These are phyloP conservation scores for Pythium oligandrum DNA, from an alignment of 352 stramenopile genomes.

Conservation along the genomic window DNA sequence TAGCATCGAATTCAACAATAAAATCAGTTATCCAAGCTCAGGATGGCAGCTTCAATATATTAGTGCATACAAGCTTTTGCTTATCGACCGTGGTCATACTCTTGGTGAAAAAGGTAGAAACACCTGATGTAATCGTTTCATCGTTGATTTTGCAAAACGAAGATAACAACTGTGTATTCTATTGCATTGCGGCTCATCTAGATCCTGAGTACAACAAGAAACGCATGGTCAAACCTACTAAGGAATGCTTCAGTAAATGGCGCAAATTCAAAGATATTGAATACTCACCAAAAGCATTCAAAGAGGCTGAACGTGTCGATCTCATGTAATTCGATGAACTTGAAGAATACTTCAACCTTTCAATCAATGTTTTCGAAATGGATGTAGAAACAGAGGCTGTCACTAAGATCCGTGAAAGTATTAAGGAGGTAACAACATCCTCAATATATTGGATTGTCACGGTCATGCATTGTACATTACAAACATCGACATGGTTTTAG, in stretches of 20 bases:
- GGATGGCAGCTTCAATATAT: conserved; percentile 11
- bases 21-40: conserved; percentile 12
- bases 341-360: conserved; percentile 7
- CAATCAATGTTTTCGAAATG: conserved; percentile 10
- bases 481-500: conserved; percentile 3
- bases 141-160: conserved; percentile 21
- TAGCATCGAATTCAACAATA: conserved; percentile 3
- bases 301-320: conserved; percentile 6
- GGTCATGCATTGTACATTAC: conserved; percentile 22
- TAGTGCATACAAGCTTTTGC: conserved; percentile 16
- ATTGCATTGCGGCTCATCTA: conserved; percentile 11
- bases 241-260: conserved; percentile 4
- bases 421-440: conserved; percentile 6
- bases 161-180: conserved; percentile 14
- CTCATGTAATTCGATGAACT: conserved; percentile 11
- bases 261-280: conserved; percentile 4
- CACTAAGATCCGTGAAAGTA: neutral
- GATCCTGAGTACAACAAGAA: neutral
- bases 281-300: neutral
- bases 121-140: conserved; percentile 16
- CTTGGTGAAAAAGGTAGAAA: conserved; percentile 14
- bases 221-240: conserved; percentile 2
- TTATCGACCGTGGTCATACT: conserved; percentile 14
- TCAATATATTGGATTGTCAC: conserved; percentile 12
- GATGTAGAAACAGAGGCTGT: conserved; percentile 8